These are phyloP conservation scores for Xylaria sp. DNA, from an alignment of 2,329 filamentous ascomycete genomes.

Conservation along the genomic window DNA sequence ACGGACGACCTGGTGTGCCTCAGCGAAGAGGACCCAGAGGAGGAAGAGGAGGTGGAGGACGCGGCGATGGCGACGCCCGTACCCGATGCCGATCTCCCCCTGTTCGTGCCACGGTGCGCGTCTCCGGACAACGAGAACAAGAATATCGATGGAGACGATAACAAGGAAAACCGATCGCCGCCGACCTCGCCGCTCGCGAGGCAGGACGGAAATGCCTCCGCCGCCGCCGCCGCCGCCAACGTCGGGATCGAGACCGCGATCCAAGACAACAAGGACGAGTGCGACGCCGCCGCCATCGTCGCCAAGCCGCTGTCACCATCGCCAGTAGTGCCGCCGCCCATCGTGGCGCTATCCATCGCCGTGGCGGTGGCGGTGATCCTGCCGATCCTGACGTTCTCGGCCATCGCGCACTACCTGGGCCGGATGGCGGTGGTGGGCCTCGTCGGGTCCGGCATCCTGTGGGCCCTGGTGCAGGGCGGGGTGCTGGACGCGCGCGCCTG, in stretches of 20 bases:
- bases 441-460: slow-evolving; percentile 49
- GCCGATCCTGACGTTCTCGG: slow-evolving; percentile 60
- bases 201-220: slow-evolving; percentile 10
- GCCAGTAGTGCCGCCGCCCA: slow-evolving; percentile 9
- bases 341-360: slow-evolving; percentile 44
- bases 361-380: slow-evolving; percentile 56
- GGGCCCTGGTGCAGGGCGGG: slow-evolving; percentile 33
- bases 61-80: slow-evolving; percentile 24
- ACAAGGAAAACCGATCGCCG: no score
- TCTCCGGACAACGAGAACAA: slow-evolving; percentile 15
- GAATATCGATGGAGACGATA: no score
- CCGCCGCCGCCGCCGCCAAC: no score
- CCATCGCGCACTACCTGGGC: slow-evolving; percentile 59
- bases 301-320: no score
- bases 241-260: neutral
- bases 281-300: no score
- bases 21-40: slow-evolving; percentile 29
- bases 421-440: slow-evolving; percentile 61
- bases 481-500: slow-evolving; percentile 20
- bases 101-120: slow-evolving; percentile 9
- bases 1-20: slow-evolving; percentile 57
- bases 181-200: slow-evolving; percentile 15
- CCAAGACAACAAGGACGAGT: slow-evolving; percentile 3
- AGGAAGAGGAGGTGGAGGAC: slow-evolving; percentile 25
- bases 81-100: slow-evolving; percentile 19